Evolutionary conservation across 768 basidiomycete species (phyloP).

Genomic region (Pisolithus albus): DNA sequence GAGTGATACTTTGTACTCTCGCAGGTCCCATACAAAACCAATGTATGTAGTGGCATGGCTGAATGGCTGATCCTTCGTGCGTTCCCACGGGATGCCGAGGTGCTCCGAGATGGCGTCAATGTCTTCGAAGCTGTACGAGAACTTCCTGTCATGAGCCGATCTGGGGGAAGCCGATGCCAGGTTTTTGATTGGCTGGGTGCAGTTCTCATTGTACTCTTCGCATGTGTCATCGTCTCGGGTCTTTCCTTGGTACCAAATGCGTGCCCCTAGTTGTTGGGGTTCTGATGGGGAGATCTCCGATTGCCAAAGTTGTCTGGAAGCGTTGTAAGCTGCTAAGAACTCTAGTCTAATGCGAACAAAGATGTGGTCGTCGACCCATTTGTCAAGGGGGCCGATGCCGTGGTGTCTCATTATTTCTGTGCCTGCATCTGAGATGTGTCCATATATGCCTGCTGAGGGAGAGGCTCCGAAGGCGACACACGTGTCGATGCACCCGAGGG

Average conservation of each 20-base stretch:
- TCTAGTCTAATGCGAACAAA: slow-evolving; percentile 20
- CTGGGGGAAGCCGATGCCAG: slow-evolving; percentile 18
- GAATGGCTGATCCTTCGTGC: slow-evolving; percentile 24
- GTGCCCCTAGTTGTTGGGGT: not conserved
- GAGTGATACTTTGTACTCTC: slow-evolving; percentile 14
- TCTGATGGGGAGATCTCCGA: slow-evolving; percentile 1
- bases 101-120: slow-evolving; percentile 21
- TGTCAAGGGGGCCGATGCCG: slow-evolving; percentile 15
- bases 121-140: slow-evolving; percentile 24
- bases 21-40: slow-evolving; percentile 29
- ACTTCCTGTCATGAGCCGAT: slow-evolving; percentile 13
- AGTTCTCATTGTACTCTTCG: slow-evolving; percentile 31
- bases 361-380: slow-evolving; percentile 26
- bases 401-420: slow-evolving; percentile 16
- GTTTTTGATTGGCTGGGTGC: slow-evolving; percentile 12
- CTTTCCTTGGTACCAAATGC: slow-evolving; percentile 23
- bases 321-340: slow-evolving; percentile 23
- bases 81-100: slow-evolving; percentile 28
- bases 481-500: no score
- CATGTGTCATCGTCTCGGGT: slow-evolving; percentile 7
- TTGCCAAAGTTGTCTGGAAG: slow-evolving; percentile 1
- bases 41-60: slow-evolving; percentile 15
- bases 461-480: no score
- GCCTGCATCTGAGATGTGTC: slow-evolving; percentile 24
- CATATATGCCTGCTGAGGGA: no score